Evolutionary conservation across 148 eudicot species (phyloP).

Genomic region (Cornus kousa): DNA sequence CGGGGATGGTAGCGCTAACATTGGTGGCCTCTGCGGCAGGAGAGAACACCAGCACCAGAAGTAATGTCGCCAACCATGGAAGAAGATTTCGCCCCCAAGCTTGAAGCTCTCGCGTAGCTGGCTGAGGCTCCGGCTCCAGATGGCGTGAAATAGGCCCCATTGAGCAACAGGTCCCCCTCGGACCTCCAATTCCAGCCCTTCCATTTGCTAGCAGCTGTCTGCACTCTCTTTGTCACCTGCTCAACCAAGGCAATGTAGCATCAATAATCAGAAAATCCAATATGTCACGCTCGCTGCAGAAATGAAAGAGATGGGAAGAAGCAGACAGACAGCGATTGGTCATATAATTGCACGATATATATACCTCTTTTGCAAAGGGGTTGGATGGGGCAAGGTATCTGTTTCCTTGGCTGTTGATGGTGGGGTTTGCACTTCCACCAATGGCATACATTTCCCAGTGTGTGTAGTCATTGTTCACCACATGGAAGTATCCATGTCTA

Average conservation of each 20-base stretch:
- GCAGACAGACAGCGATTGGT: neutral
- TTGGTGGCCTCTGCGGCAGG: constrained; percentile 59
- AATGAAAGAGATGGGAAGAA: neutral
- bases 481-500: constrained; percentile 92
- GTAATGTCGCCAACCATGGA: constrained; percentile 79
- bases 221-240: constrained; percentile 88
- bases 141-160: constrained; percentile 84
- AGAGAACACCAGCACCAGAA: constrained; percentile 71
- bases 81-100: constrained; percentile 87
- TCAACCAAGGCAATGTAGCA: neutral
- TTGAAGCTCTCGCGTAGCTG: constrained; percentile 86
- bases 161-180: constrained; percentile 81
- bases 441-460: constrained; percentile 99
- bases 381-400: constrained; percentile 78
- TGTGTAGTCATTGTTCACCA: constrained; percentile 95
- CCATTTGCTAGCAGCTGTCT: constrained; percentile 54
- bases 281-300: neutral
- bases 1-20: constrained; percentile 60
- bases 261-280: neutral
- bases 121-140: constrained; percentile 90
- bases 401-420: constrained; percentile 96
- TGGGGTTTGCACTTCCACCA: constrained; percentile 87
- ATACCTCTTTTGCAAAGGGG: constrained; percentile 80
- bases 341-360: neutral
- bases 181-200: constrained; percentile 94